These are phyloP conservation scores for Pilobolus umbonatus DNA, from an alignment of 192 early-diverging fungal genomes.

Conservation along the genomic window DNA sequence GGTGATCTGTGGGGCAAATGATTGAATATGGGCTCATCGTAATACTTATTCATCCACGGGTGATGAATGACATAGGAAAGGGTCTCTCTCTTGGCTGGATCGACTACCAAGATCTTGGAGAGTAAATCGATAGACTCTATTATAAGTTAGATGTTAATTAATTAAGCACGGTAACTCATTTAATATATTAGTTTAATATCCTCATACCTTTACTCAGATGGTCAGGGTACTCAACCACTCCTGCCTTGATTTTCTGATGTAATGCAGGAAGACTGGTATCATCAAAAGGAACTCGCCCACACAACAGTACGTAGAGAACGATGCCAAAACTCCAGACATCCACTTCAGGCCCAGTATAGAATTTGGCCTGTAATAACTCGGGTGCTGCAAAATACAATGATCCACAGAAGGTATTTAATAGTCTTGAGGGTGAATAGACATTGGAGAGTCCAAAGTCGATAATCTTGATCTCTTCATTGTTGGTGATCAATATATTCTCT, in stretches of 20 bases:
- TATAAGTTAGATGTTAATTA: constrained; percentile 20
- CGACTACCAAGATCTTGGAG: constrained; percentile 65
- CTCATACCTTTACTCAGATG: constrained; percentile 58
- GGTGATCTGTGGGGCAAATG: constrained; percentile 58
- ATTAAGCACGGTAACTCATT: neutral
- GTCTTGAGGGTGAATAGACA: constrained; percentile 44
- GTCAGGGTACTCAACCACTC: constrained; percentile 69
- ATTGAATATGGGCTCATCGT: constrained; percentile 51
- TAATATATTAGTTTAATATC: constrained; percentile 15
- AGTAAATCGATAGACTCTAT: constrained; percentile 58
- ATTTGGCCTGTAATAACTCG: constrained; percentile 75
- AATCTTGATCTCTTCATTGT: constrained; percentile 71
- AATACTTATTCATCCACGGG: constrained; percentile 76
- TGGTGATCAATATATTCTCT: constrained; percentile 75
- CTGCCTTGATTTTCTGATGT: constrained; percentile 79
- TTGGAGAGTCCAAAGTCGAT: constrained; percentile 92
- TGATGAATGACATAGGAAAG: constrained; percentile 68
- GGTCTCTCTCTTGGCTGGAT: constrained; percentile 61
- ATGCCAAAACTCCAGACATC: constrained; percentile 88
- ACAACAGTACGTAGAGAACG: constrained; percentile 77
- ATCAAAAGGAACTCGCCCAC: constrained; percentile 81
- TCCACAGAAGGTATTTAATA: constrained; percentile 53
- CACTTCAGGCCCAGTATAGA: constrained; percentile 80
- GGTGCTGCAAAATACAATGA: constrained; percentile 82
- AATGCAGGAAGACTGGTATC: constrained; percentile 78